Evolutionary conservation across 495 filamentous ascomycete species (phyloP).

Genomic region (Podospora australis): DNA sequence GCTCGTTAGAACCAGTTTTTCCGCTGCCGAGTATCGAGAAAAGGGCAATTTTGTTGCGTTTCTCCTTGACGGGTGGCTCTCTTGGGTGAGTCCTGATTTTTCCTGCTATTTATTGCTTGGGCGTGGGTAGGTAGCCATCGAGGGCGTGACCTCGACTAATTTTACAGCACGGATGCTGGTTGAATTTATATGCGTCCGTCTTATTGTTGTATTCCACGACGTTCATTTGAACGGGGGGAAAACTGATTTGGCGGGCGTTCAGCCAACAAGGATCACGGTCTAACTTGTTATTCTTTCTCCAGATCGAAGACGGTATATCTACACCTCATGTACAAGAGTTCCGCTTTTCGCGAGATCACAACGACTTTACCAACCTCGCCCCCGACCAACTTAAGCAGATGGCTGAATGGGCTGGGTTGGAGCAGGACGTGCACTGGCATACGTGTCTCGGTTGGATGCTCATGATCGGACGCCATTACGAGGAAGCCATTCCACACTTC

Average conservation of each 20-base stretch:
- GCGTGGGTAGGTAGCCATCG: too few species aligned
- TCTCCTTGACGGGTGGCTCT: not conserved
- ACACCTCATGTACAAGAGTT: not conserved
- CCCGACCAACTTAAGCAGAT: not conserved
- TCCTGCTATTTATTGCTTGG: not conserved
- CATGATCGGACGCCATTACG: conserved; percentile 7
- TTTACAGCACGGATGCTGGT: too few species aligned
- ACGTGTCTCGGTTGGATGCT: conserved; percentile 4
- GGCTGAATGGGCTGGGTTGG: not conserved
- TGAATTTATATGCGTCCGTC: too few species aligned
- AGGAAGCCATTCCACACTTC: conserved; percentile 3
- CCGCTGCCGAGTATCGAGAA: not conserved
- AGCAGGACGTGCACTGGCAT: conserved; percentile 8
- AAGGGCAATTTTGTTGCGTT: not conserved
- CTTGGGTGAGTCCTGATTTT: not conserved
- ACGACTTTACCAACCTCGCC: not conserved
- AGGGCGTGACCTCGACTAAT: too few species aligned
- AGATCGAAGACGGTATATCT: not conserved
- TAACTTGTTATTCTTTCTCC: not conserved
- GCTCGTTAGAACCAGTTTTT: not conserved
- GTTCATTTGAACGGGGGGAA: too few species aligned
- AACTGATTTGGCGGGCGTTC: too few species aligned
- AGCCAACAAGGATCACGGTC: not conserved
- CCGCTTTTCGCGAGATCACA: not conserved
- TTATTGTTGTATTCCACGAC: too few species aligned